Conservation (phyloP, 176 grass and related monocot species). For the Juncus effusus region DNA sequence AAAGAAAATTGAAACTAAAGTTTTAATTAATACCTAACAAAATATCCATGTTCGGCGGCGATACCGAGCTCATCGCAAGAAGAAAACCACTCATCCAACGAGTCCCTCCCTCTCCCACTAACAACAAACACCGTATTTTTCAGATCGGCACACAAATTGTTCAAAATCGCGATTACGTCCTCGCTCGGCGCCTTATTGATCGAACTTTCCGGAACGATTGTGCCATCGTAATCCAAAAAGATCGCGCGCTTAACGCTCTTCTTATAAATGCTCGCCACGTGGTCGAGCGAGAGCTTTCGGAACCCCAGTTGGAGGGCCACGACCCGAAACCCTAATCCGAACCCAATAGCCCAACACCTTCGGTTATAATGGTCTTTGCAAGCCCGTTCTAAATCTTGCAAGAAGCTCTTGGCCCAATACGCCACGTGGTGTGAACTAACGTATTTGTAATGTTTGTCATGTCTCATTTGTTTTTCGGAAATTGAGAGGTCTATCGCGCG, state of each 20-base stretch:
- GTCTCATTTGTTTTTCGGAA: conserved; percentile 53
- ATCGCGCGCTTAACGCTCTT: conserved; percentile 49
- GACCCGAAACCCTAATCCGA: conserved; percentile 71
- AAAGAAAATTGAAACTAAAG: too few relatives aligned
- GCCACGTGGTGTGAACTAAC: conserved; percentile 61
- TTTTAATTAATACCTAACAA: conserved; percentile 47
- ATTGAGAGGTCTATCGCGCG: conserved; percentile 38
- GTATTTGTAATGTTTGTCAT: conserved; percentile 77
- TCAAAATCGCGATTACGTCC: conserved; percentile 65
- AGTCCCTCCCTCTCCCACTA: conserved; percentile 48
- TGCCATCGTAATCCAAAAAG: conserved; percentile 90
- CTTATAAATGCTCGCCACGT: conserved; percentile 51
- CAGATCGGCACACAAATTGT: conserved; percentile 53
- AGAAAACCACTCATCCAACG: conserved; percentile 58
- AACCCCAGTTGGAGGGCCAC: conserved; percentile 71
- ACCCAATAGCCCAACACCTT: conserved; percentile 71
- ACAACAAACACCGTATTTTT: conserved; percentile 77
- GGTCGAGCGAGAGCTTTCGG: conserved; percentile 56
- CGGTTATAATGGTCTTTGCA: conserved; percentile 67
- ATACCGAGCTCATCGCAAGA: conserved; percentile 72
- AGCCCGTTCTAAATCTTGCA: conserved; percentile 60
- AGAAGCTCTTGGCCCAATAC: conserved; percentile 73
- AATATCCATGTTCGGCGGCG: conserved; percentile 86
- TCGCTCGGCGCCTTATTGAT: conserved; percentile 47
- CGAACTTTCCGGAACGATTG: conserved; percentile 63